Evolutionary conservation across 495 filamentous ascomycete genomes (phyloP).

Genomic region (Penicillium psychrofluorescens): DNA sequence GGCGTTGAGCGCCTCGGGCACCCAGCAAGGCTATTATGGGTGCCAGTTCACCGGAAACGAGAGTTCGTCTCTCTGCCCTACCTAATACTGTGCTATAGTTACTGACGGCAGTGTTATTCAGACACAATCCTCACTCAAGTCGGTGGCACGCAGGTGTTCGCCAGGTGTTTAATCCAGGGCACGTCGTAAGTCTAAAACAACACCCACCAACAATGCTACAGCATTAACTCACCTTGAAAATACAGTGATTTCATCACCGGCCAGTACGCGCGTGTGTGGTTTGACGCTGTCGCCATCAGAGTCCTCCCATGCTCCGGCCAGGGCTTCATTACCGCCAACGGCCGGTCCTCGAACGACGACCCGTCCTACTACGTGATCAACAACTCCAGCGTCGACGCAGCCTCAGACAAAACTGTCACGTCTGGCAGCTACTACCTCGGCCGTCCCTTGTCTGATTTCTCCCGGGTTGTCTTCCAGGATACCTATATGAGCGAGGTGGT

Average conservation of each 20-base stretch:
- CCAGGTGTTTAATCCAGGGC: too few relatives aligned
- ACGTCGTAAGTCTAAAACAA: too few relatives aligned
- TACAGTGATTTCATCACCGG: too few relatives aligned
- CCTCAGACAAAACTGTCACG: neutral
- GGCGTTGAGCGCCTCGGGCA: slow-evolving; percentile 47
- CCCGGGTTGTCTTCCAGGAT: slow-evolving; percentile 51
- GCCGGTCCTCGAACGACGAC: slow-evolving; percentile 33
- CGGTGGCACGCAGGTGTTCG: too few relatives aligned
- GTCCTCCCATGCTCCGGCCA: too few relatives aligned
- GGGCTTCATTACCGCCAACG: neutral
- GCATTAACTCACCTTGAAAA: too few relatives aligned
- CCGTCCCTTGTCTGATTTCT: slow-evolving; percentile 50
- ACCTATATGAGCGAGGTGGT: slow-evolving; percentile 43
- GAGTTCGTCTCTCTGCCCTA: slow-evolving; percentile 5
- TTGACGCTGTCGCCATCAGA: too few relatives aligned
- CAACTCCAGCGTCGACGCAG: slow-evolving; percentile 23
- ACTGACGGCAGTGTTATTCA: neutral
- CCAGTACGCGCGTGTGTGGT: too few relatives aligned
- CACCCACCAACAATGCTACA: too few relatives aligned
- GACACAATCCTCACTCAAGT: slow-evolving; percentile 48
- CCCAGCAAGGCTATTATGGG: slow-evolving; percentile 52
- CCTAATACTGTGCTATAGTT: neutral
- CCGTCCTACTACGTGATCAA: slow-evolving; percentile 53
- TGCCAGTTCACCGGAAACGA: slow-evolving; percentile 51
- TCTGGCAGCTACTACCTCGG: slow-evolving; percentile 37